Percentiles rank a stretch among this genome's conserved stretches.
Conservation (phyloP, 768 basidiomycete genomes). For the Cantharellus anzutake region DNA sequence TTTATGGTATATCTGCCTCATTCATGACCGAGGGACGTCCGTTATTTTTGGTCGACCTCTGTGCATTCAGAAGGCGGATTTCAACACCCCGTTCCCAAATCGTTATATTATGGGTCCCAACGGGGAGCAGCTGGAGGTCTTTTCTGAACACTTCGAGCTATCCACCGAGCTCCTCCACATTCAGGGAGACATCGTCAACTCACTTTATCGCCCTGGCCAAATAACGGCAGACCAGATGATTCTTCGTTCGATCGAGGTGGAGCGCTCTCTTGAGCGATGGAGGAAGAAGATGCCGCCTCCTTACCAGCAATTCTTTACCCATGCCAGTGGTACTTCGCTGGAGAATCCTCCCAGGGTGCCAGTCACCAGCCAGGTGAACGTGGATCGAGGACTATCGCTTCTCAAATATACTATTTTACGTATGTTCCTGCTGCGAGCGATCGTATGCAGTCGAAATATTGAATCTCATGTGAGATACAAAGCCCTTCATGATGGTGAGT, state of each 20-base stretch:
- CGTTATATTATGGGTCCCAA: background rate
- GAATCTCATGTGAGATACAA: constrained; percentile 42
- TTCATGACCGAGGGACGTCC: constrained; percentile 77
- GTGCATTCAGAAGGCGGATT: constrained; percentile 64
- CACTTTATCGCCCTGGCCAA: constrained; percentile 58
- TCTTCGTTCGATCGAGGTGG: constrained; percentile 55
- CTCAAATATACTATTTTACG: constrained; percentile 69
- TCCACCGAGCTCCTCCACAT: constrained; percentile 64
- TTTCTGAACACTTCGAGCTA: constrained; percentile 63
- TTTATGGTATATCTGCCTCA: constrained; percentile 67
- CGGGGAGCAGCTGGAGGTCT: constrained; percentile 16
- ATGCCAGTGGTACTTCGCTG: constrained; percentile 39
- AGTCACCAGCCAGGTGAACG: constrained; percentile 47
- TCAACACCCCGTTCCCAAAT: constrained; percentile 40
- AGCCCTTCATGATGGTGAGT: constrained; percentile 60
- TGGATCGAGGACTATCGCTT: constrained; percentile 65
- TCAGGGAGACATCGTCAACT: constrained; percentile 79
- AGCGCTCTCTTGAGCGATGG: constrained; percentile 35
- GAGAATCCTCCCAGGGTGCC: constrained; percentile 39
- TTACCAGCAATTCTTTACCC: constrained; percentile 60
- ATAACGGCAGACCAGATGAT: constrained; percentile 51
- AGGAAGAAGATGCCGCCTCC: constrained; percentile 36
- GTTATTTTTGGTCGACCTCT: constrained; percentile 74
- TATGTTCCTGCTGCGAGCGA: constrained; percentile 54
- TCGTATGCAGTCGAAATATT: constrained; percentile 62